Conservation (phyloP, 345 rosid species). For the Dipteronia dyeriana region DNA sequence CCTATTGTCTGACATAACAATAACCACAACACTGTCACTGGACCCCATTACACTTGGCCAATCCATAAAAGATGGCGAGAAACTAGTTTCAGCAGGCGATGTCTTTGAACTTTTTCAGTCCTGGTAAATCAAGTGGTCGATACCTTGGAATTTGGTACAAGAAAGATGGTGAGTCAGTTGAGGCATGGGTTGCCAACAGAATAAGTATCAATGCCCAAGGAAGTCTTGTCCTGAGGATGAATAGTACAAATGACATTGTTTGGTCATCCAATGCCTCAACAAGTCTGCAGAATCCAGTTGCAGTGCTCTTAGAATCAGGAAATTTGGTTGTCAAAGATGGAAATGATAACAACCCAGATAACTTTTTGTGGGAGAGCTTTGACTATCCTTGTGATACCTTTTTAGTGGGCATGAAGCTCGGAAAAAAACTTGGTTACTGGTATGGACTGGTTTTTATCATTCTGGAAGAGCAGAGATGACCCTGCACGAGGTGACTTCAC, state of each 20-base stretch:
- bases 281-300: conserved; percentile 20
- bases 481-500: conserved; percentile 37
- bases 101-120: conserved; percentile 41
- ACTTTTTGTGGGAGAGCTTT: conserved; percentile 51
- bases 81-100: conserved; percentile 13
- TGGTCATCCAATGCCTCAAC: conserved; percentile 38
- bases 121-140: conserved; percentile 18
- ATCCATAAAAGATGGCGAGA: conserved; percentile 18
- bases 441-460: conserved; percentile 26
- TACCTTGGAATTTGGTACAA: conserved; percentile 52
- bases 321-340: conserved; percentile 41
- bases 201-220: conserved; percentile 26
- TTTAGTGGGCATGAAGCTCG: conserved; percentile 47
- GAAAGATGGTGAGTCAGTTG: conserved; percentile 6
- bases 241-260: conserved; percentile 1
- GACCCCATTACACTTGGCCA: conserved; percentile 16
- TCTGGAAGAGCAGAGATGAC: conserved; percentile 37
- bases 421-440: conserved; percentile 32
- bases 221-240: conserved; percentile 20
- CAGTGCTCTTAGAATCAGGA: conserved; percentile 43
- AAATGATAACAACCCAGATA: conserved; percentile 9
- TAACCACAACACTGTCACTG: background rate
- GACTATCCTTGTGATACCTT: conserved; percentile 46
- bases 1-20: background rate
- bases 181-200: conserved; percentile 54